A percentile compares a stretch with the other conserved stretches of the same genome.
Conservation (phyloP, 306 rosid species). For the Canavalia gladiata region DNA sequence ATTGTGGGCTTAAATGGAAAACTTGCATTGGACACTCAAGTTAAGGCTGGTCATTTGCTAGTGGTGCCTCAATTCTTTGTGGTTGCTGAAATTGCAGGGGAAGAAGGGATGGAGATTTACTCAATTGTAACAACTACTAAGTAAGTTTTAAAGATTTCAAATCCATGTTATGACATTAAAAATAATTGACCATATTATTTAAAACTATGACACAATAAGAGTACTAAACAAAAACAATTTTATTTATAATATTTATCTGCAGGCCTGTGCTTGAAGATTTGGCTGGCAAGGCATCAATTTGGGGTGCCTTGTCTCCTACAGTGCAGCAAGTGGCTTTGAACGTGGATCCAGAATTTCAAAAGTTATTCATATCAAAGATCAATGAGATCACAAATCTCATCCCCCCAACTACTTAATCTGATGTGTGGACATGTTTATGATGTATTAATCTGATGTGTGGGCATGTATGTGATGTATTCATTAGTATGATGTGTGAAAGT, state of each 20-base stretch:
- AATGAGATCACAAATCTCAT: conserved; percentile 29
- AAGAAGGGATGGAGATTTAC: conserved; percentile 59
- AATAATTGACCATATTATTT: neutral
- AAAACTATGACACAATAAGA: neutral
- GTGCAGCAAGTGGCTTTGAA: conserved; percentile 55
- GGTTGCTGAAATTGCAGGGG: conserved; percentile 59
- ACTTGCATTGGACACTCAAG: conserved; percentile 54
- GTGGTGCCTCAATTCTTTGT: conserved; percentile 66
- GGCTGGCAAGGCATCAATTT: conserved; percentile 54
- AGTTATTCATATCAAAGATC: conserved; percentile 54
- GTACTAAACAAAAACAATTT: neutral
- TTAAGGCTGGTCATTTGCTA: conserved; percentile 62
- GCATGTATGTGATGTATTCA: no score
- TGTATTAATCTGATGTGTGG: no score
- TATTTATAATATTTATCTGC: neutral
- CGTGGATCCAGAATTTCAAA: conserved; percentile 54
- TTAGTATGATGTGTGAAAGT: no score
- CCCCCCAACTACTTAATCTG: conserved; percentile 7
- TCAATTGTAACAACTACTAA: conserved; percentile 50
- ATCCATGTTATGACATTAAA: no score
- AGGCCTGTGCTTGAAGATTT: conserved; percentile 70
- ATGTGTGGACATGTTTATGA: neutral
- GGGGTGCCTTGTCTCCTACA: conserved; percentile 59
- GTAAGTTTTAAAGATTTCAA: conserved; percentile 40
- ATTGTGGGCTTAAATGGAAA: conserved; percentile 59